Evolutionary conservation across 139 green algal species (phyloP).

Genomic region (Mesotaenium endlicherianum): DNA sequence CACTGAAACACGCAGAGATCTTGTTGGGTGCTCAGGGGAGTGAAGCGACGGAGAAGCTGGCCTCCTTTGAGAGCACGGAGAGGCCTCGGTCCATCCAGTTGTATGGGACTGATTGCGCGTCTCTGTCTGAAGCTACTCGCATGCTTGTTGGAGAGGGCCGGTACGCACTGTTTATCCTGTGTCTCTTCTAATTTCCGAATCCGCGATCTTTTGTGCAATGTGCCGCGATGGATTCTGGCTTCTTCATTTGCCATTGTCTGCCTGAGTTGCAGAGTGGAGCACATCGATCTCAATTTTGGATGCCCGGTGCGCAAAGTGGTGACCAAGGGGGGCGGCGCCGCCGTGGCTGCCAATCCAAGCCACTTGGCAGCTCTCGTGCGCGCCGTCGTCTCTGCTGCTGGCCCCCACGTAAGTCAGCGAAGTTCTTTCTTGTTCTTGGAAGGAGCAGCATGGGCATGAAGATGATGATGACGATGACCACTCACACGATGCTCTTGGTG

Average conservation of each 20-base stretch:
- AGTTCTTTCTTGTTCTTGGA: neutral
- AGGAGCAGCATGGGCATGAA: too few species aligned
- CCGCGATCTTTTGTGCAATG: neutral
- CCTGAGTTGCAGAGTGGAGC: conserved; percentile 44
- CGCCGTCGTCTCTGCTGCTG: conserved; percentile 48
- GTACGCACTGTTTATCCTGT: neutral
- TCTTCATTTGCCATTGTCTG: neutral
- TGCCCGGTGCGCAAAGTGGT: conserved; percentile 66
- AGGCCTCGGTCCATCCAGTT: conserved; percentile 7
- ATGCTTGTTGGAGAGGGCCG: neutral
- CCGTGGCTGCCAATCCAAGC: conserved; percentile 49
- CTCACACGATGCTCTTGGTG: neutral
- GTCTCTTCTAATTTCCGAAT: neutral
- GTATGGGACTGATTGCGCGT: neutral
- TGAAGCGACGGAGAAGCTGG: neutral
- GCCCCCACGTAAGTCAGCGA: neutral
- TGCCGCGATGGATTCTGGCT: neutral
- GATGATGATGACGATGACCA: neutral
- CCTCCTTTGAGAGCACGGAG: neutral
- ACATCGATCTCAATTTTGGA: conserved; percentile 66
- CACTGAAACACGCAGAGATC: too few species aligned
- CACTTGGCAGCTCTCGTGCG: conserved; percentile 55
- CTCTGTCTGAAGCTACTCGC: neutral
- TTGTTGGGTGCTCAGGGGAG: neutral
- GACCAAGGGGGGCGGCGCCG: conserved; percentile 53